Base-by-base conservation (phyloP, 169 alveolate genomes). In the Eimeria mitis region DNA sequence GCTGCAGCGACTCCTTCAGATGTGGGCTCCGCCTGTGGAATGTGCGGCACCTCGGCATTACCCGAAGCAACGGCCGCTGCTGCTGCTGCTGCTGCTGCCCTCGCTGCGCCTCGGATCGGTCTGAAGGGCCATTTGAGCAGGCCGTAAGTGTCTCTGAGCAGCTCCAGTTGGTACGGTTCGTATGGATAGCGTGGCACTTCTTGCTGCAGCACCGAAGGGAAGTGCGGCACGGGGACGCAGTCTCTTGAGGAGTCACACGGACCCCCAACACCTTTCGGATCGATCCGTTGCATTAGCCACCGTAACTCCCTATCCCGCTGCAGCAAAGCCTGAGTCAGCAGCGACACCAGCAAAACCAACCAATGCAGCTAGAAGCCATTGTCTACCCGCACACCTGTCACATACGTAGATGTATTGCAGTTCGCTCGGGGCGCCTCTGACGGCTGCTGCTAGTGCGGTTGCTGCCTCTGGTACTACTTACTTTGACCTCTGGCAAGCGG, bases 51-150 rank as follows among this genome's bases (percentile, higher is more conserved):
- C 31, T 56, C 89, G 31, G 65, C 88, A 76, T 59, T 34, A 34
- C 91, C 84, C 84, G 78, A 54, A 56, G 84, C 44, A n/a, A 73
- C 94, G 13, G 44, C 94, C 34, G 79, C 91, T 25, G 73, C 94
- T 21, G 81, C 94, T 14, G 61, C 92, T 34, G 63, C 94, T 8
- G 73, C 94, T 4, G 83, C 94, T 8, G 94, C 83, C 9, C 31
- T 73, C 7, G 94, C 94, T 70, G 88, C 75, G 52, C 75, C 63
- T 37, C 47, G 71, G 56, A 61, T 34, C 21, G 89, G 91, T 42
- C 61, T 95, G 87, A 78, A 95, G 37, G 95, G 95, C 96, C 96
- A 95, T 56, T 95, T 95, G 40, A 95, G 91, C 78, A 95, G 68
- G n/a, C 96, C 96, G 68, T 95, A 95, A 9, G 88, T 61, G 68